phyloP scores from a whole-genome alignment of 257 asterid species.

The Coffea canephora region DNA sequence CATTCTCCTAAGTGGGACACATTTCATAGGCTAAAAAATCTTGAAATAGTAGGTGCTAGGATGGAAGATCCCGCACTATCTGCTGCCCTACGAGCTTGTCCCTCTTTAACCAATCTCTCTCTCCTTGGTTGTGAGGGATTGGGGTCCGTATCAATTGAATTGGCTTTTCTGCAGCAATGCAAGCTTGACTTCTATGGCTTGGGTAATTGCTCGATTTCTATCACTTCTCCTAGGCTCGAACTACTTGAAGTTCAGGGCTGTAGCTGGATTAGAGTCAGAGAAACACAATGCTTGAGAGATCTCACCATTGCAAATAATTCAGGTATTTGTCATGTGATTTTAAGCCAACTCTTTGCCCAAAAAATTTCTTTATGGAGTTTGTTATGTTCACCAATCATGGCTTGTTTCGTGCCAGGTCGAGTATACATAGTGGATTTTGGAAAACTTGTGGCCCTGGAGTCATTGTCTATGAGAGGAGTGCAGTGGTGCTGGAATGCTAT shows the following conservation, averaged over 20 bases:
- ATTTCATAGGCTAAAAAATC: constrained; percentile 65
- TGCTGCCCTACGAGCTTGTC: constrained; percentile 67
- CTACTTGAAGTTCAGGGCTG: constrained; percentile 91
- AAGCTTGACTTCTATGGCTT: constrained; percentile 78
- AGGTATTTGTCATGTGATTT: constrained; percentile 39
- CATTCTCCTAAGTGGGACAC: constrained; percentile 76
- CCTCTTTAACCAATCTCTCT: constrained; percentile 63
- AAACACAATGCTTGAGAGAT: constrained; percentile 51
- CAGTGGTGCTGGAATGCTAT: constrained; percentile 96
- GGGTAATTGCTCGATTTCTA: constrained; percentile 61
- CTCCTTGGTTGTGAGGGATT: constrained; percentile 94
- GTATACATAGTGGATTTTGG: constrained; percentile 70
- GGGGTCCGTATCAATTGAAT: constrained; percentile 47
- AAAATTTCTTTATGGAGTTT: background rate
- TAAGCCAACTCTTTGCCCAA: background rate
- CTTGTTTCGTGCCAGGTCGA: constrained; percentile 44
- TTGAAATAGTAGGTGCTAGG: constrained; percentile 94
- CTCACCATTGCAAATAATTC: constrained; percentile 75
- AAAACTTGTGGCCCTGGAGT: constrained; percentile 70
- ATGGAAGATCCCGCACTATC: constrained; percentile 61
- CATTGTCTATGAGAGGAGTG: constrained; percentile 74
- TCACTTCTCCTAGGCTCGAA: constrained; percentile 56
- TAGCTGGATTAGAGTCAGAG: constrained; percentile 63
- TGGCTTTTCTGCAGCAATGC: constrained; percentile 63
- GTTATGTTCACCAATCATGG: background rate